Evolutionary conservation across 2,329 filamentous ascomycete species (phyloP).

Genomic region (Paecilomyces variotii): DNA sequence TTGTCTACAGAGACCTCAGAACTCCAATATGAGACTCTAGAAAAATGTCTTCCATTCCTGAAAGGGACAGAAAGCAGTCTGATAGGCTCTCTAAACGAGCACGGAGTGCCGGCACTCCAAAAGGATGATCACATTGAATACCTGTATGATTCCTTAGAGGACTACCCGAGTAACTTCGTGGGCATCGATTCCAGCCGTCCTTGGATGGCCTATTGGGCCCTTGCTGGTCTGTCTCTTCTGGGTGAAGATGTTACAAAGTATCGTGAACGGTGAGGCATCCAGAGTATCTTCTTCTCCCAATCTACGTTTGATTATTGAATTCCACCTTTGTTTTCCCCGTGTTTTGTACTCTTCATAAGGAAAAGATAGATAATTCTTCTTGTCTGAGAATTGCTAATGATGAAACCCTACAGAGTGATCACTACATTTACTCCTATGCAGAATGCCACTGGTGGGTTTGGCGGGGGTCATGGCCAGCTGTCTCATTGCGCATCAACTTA

Average conservation of each 20-base stretch:
- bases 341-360: neutral
- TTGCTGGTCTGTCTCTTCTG: constrained; percentile 66
- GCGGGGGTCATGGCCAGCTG: constrained; percentile 83
- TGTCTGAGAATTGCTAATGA: neutral
- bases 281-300: neutral
- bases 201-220: constrained; percentile 91
- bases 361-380: neutral
- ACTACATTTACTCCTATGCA: constrained; percentile 74
- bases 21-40: constrained; percentile 60
- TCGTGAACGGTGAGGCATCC: constrained; percentile 47
- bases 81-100: constrained; percentile 52
- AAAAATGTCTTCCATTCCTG: constrained; percentile 62
- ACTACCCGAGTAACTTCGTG: constrained; percentile 62
- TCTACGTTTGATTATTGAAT: neutral
- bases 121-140: constrained; percentile 48
- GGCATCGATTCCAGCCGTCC: constrained; percentile 78
- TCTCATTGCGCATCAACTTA: constrained; percentile 88
- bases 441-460: constrained; percentile 77
- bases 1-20: constrained; percentile 61
- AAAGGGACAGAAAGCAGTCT: constrained; percentile 42
- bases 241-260: constrained; percentile 64
- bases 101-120: constrained; percentile 68
- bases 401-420: constrained; percentile 44
- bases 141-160: constrained; percentile 42
- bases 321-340: neutral